Conservation (phyloP, 371 early-diverging fungal genomes). For the Haplosporangium sp. region DNA sequence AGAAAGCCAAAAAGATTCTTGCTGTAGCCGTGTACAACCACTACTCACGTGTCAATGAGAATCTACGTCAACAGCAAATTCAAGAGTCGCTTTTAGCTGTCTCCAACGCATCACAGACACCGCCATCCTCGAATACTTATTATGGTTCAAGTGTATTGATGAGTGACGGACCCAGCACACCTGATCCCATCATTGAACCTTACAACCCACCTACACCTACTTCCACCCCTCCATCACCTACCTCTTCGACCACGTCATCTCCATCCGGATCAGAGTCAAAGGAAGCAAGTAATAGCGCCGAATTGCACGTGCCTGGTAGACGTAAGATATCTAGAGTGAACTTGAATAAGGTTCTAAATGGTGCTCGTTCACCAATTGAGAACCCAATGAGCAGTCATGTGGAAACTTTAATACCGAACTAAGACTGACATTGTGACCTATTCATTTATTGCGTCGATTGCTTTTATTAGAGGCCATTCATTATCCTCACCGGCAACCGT, state of each 20-base stretch:
- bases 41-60: constrained; percentile 84
- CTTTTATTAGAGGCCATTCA: constrained; percentile 41
- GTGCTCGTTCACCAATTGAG: background rate
- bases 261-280: constrained; percentile 8
- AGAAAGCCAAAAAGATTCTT: constrained; percentile 83
- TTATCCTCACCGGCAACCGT: constrained; percentile 54
- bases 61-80: constrained; percentile 60
- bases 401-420: constrained; percentile 27
- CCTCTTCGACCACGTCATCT: constrained; percentile 10
- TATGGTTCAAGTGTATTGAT: constrained; percentile 43
- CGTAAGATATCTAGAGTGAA: constrained; percentile 25
- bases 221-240: constrained; percentile 11
- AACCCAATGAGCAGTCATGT: constrained; percentile 27
- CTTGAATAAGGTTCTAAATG: constrained; percentile 7
- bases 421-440: background rate
- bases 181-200: constrained; percentile 52
- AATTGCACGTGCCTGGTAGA: constrained; percentile 37
- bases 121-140: constrained; percentile 18
- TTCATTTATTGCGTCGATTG: background rate
- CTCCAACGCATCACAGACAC: constrained; percentile 17
- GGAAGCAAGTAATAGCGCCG: constrained; percentile 16
- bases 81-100: constrained; percentile 42
- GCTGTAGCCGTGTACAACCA: constrained; percentile 92
- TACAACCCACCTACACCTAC: constrained; percentile 26
- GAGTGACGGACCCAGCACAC: constrained; percentile 52